Conservation (phyloP, 106 monocot species). For the Dioscorea zingiberensis region DNA sequence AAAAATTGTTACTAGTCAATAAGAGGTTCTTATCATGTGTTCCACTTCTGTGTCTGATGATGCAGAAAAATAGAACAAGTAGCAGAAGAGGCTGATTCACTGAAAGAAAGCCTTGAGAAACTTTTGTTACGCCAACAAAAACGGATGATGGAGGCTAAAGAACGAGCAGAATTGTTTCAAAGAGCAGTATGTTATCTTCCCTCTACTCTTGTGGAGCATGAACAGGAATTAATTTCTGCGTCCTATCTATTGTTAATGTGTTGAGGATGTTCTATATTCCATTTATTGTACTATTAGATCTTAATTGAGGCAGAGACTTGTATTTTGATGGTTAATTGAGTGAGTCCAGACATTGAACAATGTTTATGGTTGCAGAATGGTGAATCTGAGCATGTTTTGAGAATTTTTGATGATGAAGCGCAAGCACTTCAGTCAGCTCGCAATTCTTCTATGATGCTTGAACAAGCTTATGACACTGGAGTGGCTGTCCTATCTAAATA, state of each 20-base stretch:
- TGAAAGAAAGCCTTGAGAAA: conserved; percentile 66
- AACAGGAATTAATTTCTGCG: neutral
- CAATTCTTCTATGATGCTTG: conserved; percentile 82
- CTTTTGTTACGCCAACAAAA: conserved; percentile 50
- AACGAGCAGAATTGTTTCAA: conserved; percentile 67
- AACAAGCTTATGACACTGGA: conserved; percentile 80
- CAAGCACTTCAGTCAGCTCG: conserved; percentile 83
- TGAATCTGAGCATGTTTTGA: conserved; percentile 67
- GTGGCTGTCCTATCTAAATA: conserved; percentile 91
- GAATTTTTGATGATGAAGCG: conserved; percentile 89
- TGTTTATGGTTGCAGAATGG: conserved; percentile 57
- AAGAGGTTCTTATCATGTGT: too few species aligned
- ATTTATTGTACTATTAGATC: neutral
- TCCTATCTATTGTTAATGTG: neutral
- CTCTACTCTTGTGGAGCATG: neutral
- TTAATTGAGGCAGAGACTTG: too few species aligned
- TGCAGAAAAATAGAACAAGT: conserved; percentile 86
- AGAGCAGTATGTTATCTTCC: conserved; percentile 49
- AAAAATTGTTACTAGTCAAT: too few species aligned
- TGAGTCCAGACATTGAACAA: neutral
- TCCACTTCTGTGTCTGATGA: neutral
- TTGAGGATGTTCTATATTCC: neutral
- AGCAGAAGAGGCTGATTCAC: conserved; percentile 63
- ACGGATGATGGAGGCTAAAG: conserved; percentile 64
- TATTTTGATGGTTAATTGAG: neutral